Conservation (phyloP, 805 yeast species). For the Metschnikowia proteae region DNA sequence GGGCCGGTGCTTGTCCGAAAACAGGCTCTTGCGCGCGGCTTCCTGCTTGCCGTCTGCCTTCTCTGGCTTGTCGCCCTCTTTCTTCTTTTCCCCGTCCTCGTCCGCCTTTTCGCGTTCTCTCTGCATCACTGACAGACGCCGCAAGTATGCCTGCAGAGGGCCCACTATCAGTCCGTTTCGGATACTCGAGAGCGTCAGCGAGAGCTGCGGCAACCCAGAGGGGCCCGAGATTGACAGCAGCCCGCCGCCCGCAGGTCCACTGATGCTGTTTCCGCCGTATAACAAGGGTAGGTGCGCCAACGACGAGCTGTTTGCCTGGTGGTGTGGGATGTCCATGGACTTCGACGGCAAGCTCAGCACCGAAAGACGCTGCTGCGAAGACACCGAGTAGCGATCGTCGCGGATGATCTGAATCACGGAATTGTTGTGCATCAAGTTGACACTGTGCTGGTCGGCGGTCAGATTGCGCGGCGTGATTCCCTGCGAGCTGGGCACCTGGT, state of each 20-base stretch:
- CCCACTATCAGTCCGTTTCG: conserved; percentile 40
- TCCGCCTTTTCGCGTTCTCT: conserved; percentile 13
- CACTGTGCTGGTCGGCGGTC: conserved; percentile 13
- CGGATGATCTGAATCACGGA: conserved; percentile 39
- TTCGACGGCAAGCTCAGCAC: conserved; percentile 42
- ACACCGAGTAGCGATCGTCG: conserved; percentile 36
- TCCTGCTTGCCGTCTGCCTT: conserved; percentile 4
- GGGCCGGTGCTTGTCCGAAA: conserved; percentile 13
- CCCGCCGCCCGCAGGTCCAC: conserved; percentile 37
- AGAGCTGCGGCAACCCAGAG: conserved; percentile 30
- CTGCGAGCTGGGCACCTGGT: conserved; percentile 22
- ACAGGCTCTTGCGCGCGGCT: conserved; percentile 1
- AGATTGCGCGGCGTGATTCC: conserved; percentile 17
- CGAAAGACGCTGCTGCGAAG: conserved; percentile 33
- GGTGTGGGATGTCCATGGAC: conserved; percentile 46
- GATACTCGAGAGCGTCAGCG: conserved; percentile 35
- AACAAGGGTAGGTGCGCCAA: conserved; percentile 42
- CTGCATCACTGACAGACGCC: conserved; percentile 17
- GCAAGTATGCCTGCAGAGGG: conserved; percentile 15
- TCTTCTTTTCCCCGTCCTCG: conserved; percentile 5
- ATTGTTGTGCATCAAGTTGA: conserved; percentile 29
- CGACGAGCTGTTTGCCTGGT: conserved; percentile 35
- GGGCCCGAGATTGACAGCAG: conserved; percentile 39
- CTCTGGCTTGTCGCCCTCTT: conserved; percentile 3
- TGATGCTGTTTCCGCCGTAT: conserved; percentile 39